Evolutionary conservation across 176 grass and related monocot species (phyloP).

Genomic region (Phoenix dactylifera): DNA sequence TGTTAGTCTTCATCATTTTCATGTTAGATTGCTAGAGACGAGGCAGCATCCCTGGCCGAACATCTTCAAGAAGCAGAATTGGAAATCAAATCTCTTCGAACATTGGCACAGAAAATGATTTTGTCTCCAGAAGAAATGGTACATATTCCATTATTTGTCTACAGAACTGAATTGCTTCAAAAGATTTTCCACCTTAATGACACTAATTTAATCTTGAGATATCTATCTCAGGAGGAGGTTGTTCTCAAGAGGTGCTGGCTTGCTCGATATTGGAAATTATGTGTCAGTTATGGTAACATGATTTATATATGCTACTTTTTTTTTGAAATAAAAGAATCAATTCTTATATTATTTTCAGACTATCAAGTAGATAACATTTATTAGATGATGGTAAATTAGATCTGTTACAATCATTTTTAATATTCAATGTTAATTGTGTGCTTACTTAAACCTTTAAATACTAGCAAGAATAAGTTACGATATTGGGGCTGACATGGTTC

Average conservation of each 20-base stretch:
- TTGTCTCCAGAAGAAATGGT: constrained; percentile 92
- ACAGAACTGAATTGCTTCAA: constrained; percentile 1
- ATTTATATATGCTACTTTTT: not conserved
- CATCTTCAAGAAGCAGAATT: constrained; percentile 40
- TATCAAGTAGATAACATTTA: too few species aligned
- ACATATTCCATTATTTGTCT: constrained; percentile 5
- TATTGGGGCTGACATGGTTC: too few species aligned
- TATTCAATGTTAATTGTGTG: too few species aligned
- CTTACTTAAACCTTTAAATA: too few species aligned
- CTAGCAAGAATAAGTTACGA: too few species aligned
- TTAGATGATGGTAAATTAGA: too few species aligned
- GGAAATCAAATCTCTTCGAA: constrained; percentile 51
- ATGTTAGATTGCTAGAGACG: constrained; percentile 33
- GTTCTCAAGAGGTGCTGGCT: constrained; percentile 97
- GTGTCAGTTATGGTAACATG: constrained; percentile 59
- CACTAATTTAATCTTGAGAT: constrained; percentile 23
- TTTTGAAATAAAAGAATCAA: too few species aligned
- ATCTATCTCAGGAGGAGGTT: constrained; percentile 67
- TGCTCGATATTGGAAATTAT: constrained; percentile 91
- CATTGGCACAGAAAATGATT: constrained; percentile 61
- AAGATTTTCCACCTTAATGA: constrained; percentile 6
- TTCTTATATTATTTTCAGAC: too few species aligned
- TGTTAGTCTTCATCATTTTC: not conserved
- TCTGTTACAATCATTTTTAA: too few species aligned
- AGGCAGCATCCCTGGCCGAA: constrained; percentile 29